Conservation (phyloP, 768 basidiomycete species). For the Artomyces pyxidatus region DNA sequence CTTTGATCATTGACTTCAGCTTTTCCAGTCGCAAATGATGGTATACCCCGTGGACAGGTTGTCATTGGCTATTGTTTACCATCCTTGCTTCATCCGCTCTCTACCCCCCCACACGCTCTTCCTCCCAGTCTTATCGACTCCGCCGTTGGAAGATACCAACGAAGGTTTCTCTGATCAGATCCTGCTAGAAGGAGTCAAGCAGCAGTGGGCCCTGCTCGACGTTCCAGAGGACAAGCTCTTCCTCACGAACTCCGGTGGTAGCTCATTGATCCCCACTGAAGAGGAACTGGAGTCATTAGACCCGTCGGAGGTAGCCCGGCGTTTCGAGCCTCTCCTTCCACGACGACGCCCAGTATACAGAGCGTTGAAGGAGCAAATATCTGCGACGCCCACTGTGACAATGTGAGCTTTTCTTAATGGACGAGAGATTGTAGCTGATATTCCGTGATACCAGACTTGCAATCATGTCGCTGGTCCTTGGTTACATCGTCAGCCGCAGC, state of each 20-base stretch:
- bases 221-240: slow-evolving; percentile 20
- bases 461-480: slow-evolving; percentile 58
- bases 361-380: slow-evolving; percentile 34
- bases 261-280: slow-evolving; percentile 9
- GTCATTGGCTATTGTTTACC: slow-evolving; percentile 61
- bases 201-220: slow-evolving; percentile 23
- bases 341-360: slow-evolving; percentile 18
- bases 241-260: slow-evolving; percentile 22
- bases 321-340: slow-evolving; percentile 11
- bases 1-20: slow-evolving; percentile 29
- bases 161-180: slow-evolving; percentile 13
- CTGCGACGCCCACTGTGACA: slow-evolving; percentile 50
- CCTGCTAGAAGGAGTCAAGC: slow-evolving; percentile 23
- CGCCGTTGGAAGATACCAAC: slow-evolving; percentile 16
- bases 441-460: slow-evolving; percentile 42
- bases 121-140: slow-evolving; percentile 43
- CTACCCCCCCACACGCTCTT: slow-evolving; percentile 38
- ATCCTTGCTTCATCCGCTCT: slow-evolving; percentile 39
- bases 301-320: slow-evolving; percentile 9
- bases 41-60: slow-evolving; percentile 32
- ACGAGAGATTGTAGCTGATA: slow-evolving; percentile 7
- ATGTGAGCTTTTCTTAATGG: slow-evolving; percentile 39
- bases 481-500: slow-evolving; percentile 35
- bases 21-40: slow-evolving; percentile 31
- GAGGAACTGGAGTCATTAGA: slow-evolving; percentile 10